phyloP scores from a whole-genome alignment of 2,329 filamentous ascomycete species.

The Aspergillus arachidicola region DNA sequence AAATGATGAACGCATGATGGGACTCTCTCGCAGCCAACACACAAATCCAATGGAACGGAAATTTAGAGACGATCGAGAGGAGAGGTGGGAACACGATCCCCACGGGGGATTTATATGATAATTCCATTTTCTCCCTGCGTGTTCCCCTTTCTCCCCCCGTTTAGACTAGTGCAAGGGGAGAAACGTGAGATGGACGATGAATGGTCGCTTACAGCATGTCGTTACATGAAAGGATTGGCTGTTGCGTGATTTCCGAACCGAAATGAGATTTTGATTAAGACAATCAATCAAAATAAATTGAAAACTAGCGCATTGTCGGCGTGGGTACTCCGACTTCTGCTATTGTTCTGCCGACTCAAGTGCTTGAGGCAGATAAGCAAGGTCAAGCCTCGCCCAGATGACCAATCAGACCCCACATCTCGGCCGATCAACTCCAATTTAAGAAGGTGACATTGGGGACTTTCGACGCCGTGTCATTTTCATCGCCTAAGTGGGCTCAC shows the following conservation, averaged over 20 bases:
- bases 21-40: neutral
- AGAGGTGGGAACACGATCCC: neutral
- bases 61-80: neutral
- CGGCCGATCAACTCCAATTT: neutral
- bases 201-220: neutral
- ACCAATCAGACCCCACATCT: neutral
- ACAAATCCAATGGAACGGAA: neutral
- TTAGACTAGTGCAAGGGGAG: neutral
- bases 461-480: neutral
- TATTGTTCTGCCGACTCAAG: neutral
- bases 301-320: neutral
- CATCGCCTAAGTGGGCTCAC: neutral
- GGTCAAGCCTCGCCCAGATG: neutral
- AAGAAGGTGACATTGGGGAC: neutral
- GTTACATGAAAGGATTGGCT: neutral
- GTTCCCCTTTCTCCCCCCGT: neutral
- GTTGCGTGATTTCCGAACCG: neutral
- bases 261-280: neutral
- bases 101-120: neutral
- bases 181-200: neutral
- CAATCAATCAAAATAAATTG: neutral
- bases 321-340: neutral
- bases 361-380: neutral
- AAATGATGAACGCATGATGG: neutral
- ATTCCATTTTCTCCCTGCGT: neutral